A percentile compares a stretch with the other conserved stretches of the same genome.
phyloP scores from a whole-genome alignment of 306 rosid genomes.

The Luffa acutangula region DNA sequence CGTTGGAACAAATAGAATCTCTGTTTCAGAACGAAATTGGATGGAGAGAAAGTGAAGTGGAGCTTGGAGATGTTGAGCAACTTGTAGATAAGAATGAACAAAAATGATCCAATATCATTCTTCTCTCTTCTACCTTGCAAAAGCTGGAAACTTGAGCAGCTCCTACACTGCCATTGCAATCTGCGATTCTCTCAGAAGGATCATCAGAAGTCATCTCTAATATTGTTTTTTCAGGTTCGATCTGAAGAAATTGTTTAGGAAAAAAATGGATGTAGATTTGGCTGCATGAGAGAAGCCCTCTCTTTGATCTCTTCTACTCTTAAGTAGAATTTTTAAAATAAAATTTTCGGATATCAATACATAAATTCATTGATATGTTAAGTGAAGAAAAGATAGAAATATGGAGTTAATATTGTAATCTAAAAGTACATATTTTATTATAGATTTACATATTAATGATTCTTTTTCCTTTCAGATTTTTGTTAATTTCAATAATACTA shows the following conservation, averaged over 20 bases:
- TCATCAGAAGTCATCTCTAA: neutral
- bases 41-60: constrained; percentile 36
- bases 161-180: neutral
- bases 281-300: neutral
- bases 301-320: neutral
- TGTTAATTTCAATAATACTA: neutral
- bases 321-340: neutral
- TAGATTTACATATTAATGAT: neutral
- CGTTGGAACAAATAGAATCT: constrained; percentile 79
- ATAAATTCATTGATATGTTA: neutral
- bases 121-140: neutral
- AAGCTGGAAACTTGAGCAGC: neutral
- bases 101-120: neutral
- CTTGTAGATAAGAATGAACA: constrained; percentile 56
- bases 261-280: neutral
- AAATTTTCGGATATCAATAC: neutral
- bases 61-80: constrained; percentile 75
- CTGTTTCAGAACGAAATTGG: constrained; percentile 55
- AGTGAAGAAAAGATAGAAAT: neutral
- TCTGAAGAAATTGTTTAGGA: neutral
- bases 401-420: neutral
- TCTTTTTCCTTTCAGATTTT: neutral
- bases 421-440: neutral
- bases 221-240: neutral
- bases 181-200: neutral